Percentiles rank a stretch among this genome's conserved stretches.
These are phyloP conservation scores for Neofusicoccum umdonicola DNA, from an alignment of 2,329 filamentous ascomycete species.

Conservation along the genomic window DNA sequence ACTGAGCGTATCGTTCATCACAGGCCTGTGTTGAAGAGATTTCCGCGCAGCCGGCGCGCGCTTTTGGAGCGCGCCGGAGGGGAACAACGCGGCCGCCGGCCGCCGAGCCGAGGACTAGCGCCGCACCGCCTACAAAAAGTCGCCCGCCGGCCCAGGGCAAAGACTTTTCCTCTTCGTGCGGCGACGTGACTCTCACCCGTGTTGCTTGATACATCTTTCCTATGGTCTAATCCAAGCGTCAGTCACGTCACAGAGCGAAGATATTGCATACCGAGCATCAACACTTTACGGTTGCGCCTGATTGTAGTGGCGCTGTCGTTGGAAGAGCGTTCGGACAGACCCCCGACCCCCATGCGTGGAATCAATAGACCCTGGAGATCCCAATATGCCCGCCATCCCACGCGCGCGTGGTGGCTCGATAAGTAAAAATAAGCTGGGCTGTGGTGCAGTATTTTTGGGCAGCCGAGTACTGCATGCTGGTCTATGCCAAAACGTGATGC, in stretches of 20 bases:
- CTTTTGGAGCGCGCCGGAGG: background rate
- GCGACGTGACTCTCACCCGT: slow-evolving; percentile 69
- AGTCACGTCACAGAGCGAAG: slow-evolving; percentile 69
- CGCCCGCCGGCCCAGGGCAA: background rate
- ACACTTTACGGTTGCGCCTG: slow-evolving; percentile 39
- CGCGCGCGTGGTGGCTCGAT: background rate
- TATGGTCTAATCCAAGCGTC: slow-evolving; percentile 59
- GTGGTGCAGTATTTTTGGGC: slow-evolving; percentile 5
- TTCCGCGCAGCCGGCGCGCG: slow-evolving; percentile 14
- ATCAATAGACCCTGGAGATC: slow-evolving; percentile 14
- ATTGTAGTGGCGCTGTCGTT: slow-evolving; percentile 35
- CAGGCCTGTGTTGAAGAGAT: slow-evolving; percentile 32
- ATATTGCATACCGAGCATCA: slow-evolving; percentile 66
- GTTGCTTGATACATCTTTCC: slow-evolving; percentile 66
- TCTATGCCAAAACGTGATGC: slow-evolving; percentile 11
- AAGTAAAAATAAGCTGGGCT: background rate
- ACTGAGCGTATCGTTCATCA: slow-evolving; percentile 31
- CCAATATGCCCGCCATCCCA: slow-evolving; percentile 9
- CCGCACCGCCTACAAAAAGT: slow-evolving; percentile 2
- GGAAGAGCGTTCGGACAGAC: slow-evolving; percentile 55
- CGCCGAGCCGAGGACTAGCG: background rate
- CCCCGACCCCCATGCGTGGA: slow-evolving; percentile 13
- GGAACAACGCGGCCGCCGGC: background rate
- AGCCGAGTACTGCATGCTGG: slow-evolving; percentile 4
- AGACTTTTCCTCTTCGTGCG: slow-evolving; percentile 69